Base-by-base conservation (phyloP, 78 protist genomes). In the Dictyostelium brefeldianum region DNA sequence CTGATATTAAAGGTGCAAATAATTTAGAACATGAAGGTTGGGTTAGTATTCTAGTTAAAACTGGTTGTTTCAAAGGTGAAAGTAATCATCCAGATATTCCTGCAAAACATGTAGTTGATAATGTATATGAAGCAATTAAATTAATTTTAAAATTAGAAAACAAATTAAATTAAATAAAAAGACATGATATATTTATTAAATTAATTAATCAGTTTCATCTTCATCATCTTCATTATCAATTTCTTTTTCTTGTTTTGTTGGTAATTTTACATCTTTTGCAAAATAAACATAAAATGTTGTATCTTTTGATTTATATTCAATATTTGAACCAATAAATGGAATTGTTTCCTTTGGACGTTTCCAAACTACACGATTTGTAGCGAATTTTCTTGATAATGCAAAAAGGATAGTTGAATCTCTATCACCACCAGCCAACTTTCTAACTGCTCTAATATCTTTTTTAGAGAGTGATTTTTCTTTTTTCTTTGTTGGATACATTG, bases 1-100 rank as follows among this genome's bases (percentile, higher is more conserved):
- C 93, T 6, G 93, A 87, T 77, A 87, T 87, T 29, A 74, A 65
- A 31, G 93, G 93, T 87, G 93, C 93, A 7, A 87, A 87, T 18
- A 31, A 48, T 57, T 62, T 87, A 20, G 84, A 87, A 31, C 18
- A 27, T 48, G 93, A 87, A 87, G 93, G 93, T 41, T 87, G 93
- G 93, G 47, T 87, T 5, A 87, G 93, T 77, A 77, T 87, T 6
- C 51, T 87, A 4, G 93, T 87, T 1, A 36, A 43, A 48, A 87
- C 93, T 46, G 93, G 93, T 50, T 48, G 81, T 77, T 87, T 74
- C 80, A 74, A 87, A 64, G 83, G 85, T 77, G 83, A 54, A 3
- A 36, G 20, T 36, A 87, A 87, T n/a, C 83, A 87, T 50, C 51
- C 27, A 5, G 84, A 59, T 17, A 77, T 75, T 14, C 93, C 93